Conservation (phyloP, 2,329 filamentous ascomycete species). For the Tolypocladium nubicola region DNA sequence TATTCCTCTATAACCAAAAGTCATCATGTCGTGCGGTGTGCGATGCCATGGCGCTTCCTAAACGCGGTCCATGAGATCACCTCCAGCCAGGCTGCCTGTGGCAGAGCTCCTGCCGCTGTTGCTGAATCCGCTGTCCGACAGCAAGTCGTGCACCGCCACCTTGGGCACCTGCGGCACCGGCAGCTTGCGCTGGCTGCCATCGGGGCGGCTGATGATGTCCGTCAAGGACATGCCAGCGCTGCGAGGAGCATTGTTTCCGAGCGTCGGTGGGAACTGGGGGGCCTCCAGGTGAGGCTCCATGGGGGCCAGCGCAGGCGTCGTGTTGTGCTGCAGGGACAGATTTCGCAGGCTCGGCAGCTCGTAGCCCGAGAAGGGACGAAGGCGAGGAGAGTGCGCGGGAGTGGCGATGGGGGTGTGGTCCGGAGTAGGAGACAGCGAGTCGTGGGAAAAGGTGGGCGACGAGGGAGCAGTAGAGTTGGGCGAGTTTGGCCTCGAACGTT, state of each 20-base stretch:
- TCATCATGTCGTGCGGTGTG: slow-evolving; percentile 26
- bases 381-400: slow-evolving; percentile 84
- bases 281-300: slow-evolving; percentile 46
- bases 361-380: slow-evolving; percentile 66
- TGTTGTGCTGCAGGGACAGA: slow-evolving; percentile 41
- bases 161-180: slow-evolving; percentile 87
- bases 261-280: slow-evolving; percentile 32
- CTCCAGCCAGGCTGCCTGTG: slow-evolving; percentile 66
- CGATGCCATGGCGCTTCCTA: slow-evolving; percentile 17
- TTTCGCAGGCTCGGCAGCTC: slow-evolving; percentile 80
- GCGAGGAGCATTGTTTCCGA: slow-evolving; percentile 38
- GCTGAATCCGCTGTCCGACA: slow-evolving; percentile 58
- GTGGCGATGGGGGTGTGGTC: slow-evolving; percentile 98
- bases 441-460: slow-evolving; percentile 92
- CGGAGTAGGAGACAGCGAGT: slow-evolving; percentile 88
- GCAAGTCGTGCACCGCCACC: slow-evolving; percentile 75
- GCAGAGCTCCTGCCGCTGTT: slow-evolving; percentile 69
- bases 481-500: slow-evolving; percentile 86
- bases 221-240: slow-evolving; percentile 68
- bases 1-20: slow-evolving; percentile 27
- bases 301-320: slow-evolving; percentile 45
- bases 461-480: slow-evolving; percentile 93
- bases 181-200: slow-evolving; percentile 81
- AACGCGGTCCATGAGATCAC: slow-evolving; percentile 51
- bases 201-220: slow-evolving; percentile 84